Percentiles rank a stretch among this genome's conserved stretches.
These are phyloP conservation scores for Stachybotrys echinatus DNA, from an alignment of 2,329 filamentous ascomycete genomes.

Conservation along the genomic window DNA sequence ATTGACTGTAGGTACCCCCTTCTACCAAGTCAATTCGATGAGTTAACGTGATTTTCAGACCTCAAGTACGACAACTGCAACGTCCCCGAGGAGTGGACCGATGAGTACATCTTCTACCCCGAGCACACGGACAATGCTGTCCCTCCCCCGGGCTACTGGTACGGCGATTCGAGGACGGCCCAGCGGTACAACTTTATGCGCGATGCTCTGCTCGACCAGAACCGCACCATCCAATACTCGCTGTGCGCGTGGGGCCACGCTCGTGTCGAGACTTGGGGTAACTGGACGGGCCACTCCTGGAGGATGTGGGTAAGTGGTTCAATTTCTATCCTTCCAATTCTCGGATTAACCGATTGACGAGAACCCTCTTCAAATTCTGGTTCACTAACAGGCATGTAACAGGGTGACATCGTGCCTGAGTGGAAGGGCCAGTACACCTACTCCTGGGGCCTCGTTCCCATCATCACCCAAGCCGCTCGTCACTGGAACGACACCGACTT, in stretches of 20 bases:
- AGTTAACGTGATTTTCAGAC: background rate
- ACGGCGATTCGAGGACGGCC: conserved; percentile 21
- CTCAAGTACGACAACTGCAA: conserved; percentile 43
- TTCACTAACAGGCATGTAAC: no score
- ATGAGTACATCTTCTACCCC: conserved; percentile 21
- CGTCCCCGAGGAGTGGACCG: conserved; percentile 29
- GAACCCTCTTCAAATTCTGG: no score
- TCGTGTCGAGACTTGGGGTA: conserved; percentile 44
- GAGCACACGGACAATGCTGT: conserved; percentile 12
- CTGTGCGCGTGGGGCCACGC: conserved; percentile 50
- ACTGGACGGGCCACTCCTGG: conserved; percentile 40
- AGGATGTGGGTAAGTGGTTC: conserved; percentile 23
- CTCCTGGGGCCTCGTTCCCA: conserved; percentile 28
- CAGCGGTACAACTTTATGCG: conserved; percentile 44
- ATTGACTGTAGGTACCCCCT: conserved; percentile 41
- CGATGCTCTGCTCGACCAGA: conserved; percentile 39
- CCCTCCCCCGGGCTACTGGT: conserved; percentile 14
- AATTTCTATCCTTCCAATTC: background rate
- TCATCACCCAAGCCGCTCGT: conserved; percentile 34
- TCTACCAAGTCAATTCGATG: no score
- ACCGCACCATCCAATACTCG: conserved; percentile 42
- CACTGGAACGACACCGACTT: conserved; percentile 33
- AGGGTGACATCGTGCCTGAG: conserved; percentile 22
- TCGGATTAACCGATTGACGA: no score
- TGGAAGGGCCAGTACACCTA: background rate